These are phyloP conservation scores for Apiotrichum porosum DNA, from an alignment of 1,284 basidiomycete genomes.

Conservation along the genomic window DNA sequence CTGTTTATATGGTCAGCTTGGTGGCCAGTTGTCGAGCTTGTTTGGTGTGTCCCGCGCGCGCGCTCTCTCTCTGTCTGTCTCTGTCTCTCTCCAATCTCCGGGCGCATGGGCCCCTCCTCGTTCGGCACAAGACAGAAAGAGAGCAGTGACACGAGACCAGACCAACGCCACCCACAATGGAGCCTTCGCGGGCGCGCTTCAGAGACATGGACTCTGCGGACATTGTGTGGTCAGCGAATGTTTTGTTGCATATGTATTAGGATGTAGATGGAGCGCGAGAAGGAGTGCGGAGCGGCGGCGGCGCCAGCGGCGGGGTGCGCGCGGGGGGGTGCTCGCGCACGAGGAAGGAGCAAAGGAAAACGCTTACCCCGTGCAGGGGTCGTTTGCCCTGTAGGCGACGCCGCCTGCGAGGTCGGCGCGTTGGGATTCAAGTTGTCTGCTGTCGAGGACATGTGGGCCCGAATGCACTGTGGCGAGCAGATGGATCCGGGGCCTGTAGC, in stretches of 20 bases:
- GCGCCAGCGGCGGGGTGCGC: too few species aligned
- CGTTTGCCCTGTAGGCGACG: conserved; percentile 3
- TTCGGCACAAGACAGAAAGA: too few species aligned
- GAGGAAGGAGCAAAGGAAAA: not conserved
- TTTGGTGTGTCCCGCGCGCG: too few species aligned
- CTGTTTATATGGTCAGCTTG: conserved; percentile 16
- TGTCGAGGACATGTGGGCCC: not conserved
- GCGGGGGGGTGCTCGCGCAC: too few species aligned
- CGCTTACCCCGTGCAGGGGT: conserved; percentile 9
- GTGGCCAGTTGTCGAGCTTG: too few species aligned
- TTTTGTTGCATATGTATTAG: too few species aligned
- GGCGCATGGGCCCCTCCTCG: too few species aligned
- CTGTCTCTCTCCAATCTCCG: too few species aligned
- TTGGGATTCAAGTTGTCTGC: conserved; percentile 6
- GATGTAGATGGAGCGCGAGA: not conserved
- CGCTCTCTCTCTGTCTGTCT: too few species aligned
- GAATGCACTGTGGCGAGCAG: not conserved
- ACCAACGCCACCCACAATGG: conserved; percentile 29
- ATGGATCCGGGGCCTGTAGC: too few species aligned
- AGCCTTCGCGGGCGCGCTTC: conserved; percentile 44
- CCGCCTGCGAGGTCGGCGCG: conserved; percentile 2
- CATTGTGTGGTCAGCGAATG: too few species aligned
- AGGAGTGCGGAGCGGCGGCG: not conserved
- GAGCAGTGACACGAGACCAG: not conserved
- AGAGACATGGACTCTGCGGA: conserved; percentile 26